phyloP scores from a whole-genome alignment of 345 rosid genomes.

The Pseudoturritis turrita region DNA sequence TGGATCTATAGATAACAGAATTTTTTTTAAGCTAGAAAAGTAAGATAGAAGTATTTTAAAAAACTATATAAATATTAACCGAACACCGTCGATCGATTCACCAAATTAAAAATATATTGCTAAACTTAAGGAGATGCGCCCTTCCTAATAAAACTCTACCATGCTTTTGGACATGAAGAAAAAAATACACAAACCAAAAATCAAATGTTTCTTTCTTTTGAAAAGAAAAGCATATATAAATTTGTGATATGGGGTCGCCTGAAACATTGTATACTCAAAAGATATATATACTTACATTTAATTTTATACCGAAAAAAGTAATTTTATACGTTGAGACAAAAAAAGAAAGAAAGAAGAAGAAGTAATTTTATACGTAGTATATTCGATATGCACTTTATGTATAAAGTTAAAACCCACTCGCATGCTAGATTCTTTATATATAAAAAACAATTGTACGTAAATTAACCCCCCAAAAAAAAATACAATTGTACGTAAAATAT shows the following conservation, averaged over 20 bases:
- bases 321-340: conserved; percentile 10
- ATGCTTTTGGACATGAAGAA: background rate
- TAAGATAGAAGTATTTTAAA: background rate
- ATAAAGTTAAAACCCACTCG: conserved; percentile 14
- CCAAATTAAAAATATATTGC: background rate
- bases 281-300: background rate
- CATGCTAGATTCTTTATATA: conserved; percentile 12
- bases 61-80: background rate
- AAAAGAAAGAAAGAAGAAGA: background rate
- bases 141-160: background rate
- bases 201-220: background rate
- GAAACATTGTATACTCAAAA: conserved; percentile 4
- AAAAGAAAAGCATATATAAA: background rate
- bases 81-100: background rate
- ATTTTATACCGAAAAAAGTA: background rate
- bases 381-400: background rate
- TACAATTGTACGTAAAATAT: background rate
- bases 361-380: conserved; percentile 10
- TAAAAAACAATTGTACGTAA: background rate
- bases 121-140: no score
- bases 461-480: no score
- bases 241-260: conserved; percentile 3
- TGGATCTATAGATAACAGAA: no score
- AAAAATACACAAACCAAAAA: background rate
- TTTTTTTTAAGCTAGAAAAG: background rate